A percentile compares a stretch with the other conserved stretches of the same genome.
Conservation (phyloP, 129 eudicot species). For the Pittosporum tobira region DNA sequence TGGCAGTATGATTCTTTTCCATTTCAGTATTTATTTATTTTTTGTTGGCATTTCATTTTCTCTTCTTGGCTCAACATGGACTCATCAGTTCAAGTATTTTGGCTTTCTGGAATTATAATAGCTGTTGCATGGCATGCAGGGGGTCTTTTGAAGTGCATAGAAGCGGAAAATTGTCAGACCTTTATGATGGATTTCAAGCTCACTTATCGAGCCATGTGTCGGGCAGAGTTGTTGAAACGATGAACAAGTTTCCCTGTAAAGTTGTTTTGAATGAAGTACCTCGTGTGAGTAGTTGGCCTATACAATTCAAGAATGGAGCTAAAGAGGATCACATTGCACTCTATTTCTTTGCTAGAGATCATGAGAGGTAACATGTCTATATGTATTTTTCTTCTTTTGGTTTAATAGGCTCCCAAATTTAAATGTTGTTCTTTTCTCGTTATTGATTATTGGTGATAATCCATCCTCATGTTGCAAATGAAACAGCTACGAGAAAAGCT, state of each 20-base stretch:
- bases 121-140: conserved; percentile 35
- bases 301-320: conserved; percentile 68
- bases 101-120: background rate
- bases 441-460: background rate
- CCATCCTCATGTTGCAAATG: conserved; percentile 16
- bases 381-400: conserved; percentile 3
- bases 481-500: conserved; percentile 68
- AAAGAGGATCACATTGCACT: conserved; percentile 67
- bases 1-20: conserved; percentile 70
- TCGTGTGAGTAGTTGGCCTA: conserved; percentile 78
- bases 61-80: background rate
- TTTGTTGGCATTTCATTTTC: background rate
- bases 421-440: background rate
- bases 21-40: background rate
- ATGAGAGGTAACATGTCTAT: conserved; percentile 43
- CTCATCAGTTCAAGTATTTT: background rate
- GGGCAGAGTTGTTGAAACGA: conserved; percentile 54
- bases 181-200: conserved; percentile 84
- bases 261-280: conserved; percentile 62
- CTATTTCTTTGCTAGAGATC: conserved; percentile 85
- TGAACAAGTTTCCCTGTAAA: conserved; percentile 44
- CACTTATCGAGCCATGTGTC: conserved; percentile 80
- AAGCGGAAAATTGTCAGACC: conserved; percentile 38
- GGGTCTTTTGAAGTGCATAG: conserved; percentile 79
- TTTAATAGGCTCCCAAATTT: background rate